Evolutionary conservation across 2,329 filamentous ascomycete species (phyloP), one percentile per base, ranked within the genome.

Genomic region (Thelonectria blattea): DNA sequence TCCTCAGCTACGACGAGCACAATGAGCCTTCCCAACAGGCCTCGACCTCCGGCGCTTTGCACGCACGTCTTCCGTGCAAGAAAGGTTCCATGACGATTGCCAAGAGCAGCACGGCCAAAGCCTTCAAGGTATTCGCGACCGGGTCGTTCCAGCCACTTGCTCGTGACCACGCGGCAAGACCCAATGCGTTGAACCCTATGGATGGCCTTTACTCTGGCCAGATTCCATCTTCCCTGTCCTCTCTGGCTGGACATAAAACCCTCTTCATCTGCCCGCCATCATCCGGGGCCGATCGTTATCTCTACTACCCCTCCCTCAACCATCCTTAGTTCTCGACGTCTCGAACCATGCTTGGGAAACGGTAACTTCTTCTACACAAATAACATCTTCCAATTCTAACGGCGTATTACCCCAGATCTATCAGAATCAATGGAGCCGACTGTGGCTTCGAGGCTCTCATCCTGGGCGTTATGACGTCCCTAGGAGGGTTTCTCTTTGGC

Each of bases 401-500:
- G 8, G 37, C 6, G 8, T 45, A 45, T 30, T 30, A 20, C 5
- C 17, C 2, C 42, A 80, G 77, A 60, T 78, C 76, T 37, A 71
- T 80, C 68, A 76, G 72, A 57, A 60, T 80, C 71, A 79, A 79
- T 67, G 78, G 78, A 62, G 77, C 76, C 69, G 72, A 78, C 49
- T 79, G 77, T 53, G 78, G 78, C 48, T 56, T 71, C 22, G 78
- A 80, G 62, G 65, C 78, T 22, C 63, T 81, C 60, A 52, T 81
- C 27, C 66, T 87, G 27, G 83, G 83, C 46, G 73, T 80, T 34
- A 77, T 82, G 43, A 85, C 84, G 45, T 84, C 81, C 46, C 81
- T 88, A 42, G 85, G 85, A 61, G 86, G 85, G 49, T 86, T 86
- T 72, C 80, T 88, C 62, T 88, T 87, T 71, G 86, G 45, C 49